phyloP scores from a whole-genome alignment of 179 eudicot species.

The Corrigiola litoralis region DNA sequence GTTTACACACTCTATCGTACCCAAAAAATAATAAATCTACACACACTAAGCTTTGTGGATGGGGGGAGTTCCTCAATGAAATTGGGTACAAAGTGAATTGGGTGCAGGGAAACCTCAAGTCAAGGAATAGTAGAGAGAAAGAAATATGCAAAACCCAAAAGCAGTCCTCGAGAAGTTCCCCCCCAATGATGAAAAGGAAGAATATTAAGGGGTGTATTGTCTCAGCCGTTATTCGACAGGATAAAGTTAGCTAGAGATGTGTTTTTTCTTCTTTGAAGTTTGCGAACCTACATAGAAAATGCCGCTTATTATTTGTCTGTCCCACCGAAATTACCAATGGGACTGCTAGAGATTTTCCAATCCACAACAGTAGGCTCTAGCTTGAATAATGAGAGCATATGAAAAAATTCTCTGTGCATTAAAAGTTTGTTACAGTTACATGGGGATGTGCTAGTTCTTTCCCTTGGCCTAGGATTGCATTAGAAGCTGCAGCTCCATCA shows the following conservation, averaged over 20 bases:
- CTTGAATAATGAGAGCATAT: conserved; percentile 6
- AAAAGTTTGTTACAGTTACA: conserved; percentile 8
- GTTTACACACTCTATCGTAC: too few species aligned
- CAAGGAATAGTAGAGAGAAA: background rate
- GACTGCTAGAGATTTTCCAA: conserved; percentile 21
- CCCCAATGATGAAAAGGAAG: conserved; percentile 34
- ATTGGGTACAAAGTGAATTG: background rate
- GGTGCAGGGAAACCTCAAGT: conserved; percentile 15
- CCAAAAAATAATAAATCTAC: too few species aligned
- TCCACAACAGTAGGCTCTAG: conserved; percentile 10
- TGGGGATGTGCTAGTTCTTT: too few species aligned
- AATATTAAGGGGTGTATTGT: conserved; percentile 10
- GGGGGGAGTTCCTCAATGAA: conserved; percentile 16
- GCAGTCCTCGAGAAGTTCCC: conserved; percentile 24
- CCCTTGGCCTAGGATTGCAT: too few species aligned
- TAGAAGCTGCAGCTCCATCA: too few species aligned
- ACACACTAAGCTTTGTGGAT: too few species aligned
- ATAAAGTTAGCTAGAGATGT: background rate
- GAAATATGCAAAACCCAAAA: background rate
- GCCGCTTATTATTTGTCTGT: conserved; percentile 18
- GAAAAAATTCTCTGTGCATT: conserved; percentile 5
- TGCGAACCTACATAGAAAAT: conserved; percentile 25
- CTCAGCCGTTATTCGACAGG: conserved; percentile 30
- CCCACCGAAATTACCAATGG: conserved; percentile 23
- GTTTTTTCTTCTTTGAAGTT: conserved; percentile 16